Evolutionary conservation across 2,329 filamentous ascomycete genomes (phyloP).

Genomic region (Aspergillus pseudoglaucus): DNA sequence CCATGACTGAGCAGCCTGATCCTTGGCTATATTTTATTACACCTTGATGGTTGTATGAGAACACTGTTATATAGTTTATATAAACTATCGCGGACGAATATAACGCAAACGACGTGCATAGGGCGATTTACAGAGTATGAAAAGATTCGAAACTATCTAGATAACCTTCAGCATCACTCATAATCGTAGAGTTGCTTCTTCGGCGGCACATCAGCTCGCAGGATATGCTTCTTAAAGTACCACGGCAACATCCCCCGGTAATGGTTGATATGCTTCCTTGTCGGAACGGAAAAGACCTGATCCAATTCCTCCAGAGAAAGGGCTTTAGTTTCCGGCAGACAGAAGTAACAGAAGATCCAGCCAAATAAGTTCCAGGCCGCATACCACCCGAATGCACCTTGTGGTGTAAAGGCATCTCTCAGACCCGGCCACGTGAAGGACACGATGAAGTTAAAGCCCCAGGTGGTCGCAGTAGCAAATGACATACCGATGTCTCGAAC

Average conservation of each 20-base stretch:
- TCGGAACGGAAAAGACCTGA: slow-evolving; percentile 48
- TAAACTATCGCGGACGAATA: too few relatives aligned
- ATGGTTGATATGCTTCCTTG: slow-evolving; percentile 25
- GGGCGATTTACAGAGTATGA: too few relatives aligned
- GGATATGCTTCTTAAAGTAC: slow-evolving; percentile 23
- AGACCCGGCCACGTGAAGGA: slow-evolving; percentile 49
- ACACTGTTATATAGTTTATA: too few relatives aligned
- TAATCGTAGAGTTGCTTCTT: slow-evolving; percentile 23
- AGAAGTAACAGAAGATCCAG: slow-evolving; percentile 47
- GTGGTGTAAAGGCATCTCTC: slow-evolving; percentile 42
- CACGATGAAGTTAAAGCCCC: slow-evolving; percentile 52
- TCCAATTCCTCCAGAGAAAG: slow-evolving; percentile 44
- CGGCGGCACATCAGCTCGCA: slow-evolving; percentile 19
- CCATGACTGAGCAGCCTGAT: too few relatives aligned
- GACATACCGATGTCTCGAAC: slow-evolving; percentile 59
- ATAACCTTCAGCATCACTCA: slow-evolving; percentile 5
- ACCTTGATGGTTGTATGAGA: too few relatives aligned
- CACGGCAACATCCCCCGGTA: slow-evolving; percentile 23
- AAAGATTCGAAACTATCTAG: background rate
- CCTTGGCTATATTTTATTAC: too few relatives aligned
- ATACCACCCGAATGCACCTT: slow-evolving; percentile 53
- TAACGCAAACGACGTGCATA: too few relatives aligned
- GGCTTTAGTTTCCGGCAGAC: slow-evolving; percentile 47
- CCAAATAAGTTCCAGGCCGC: slow-evolving; percentile 51
- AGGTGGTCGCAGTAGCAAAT: slow-evolving; percentile 48